Evolutionary conservation across 169 alveolate species (phyloP), one percentile per base, ranked within the genome.

Genomic region (Miamiensis avidus): DNA sequence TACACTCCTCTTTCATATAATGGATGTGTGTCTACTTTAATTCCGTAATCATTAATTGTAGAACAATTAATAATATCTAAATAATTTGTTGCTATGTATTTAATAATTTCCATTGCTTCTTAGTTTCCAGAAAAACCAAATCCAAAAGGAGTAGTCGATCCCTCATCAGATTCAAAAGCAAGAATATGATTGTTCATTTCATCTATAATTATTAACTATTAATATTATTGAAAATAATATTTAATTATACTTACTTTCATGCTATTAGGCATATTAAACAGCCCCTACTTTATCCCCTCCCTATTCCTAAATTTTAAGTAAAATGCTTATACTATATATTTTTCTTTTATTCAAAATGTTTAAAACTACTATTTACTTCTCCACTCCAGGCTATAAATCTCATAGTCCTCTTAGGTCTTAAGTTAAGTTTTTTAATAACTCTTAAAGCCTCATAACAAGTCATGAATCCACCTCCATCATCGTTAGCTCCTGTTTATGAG

Each of bases 321-420:
- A n/a, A n/a, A n/a, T n/a, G n/a, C n/a, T n/a, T n/a, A n/a, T n/a
- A n/a, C n/a, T n/a, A n/a, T n/a, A n/a, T n/a, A n/a, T n/a, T n/a
- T n/a, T n/a, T n/a, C n/a, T n/a, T n/a, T n/a, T n/a, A n/a, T n/a
- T n/a, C n/a, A n/a, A n/a, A n/a, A n/a, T n/a, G n/a, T n/a, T n/a
- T n/a, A n/a, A n/a, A n/a, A n/a, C n/a, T n/a, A n/a, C n/a, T n/a
- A n/a, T n/a, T n/a, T n/a, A n/a, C 90, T 74, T 85, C 90, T 30
- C 90, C 90, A 79, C 90, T 85, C 90, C 90, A 85, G 26, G 90
- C 90, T 32, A 85, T 79, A 75, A 85, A 85, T 72, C 90, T 81
- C 27, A 85, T 33, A 29, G 90, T 85, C 75, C 90, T 85, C 28
- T 79, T 85, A 69, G 90, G 82, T 30, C 49, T 34, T 26, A 85